A percentile compares a stretch with the other conserved stretches of the same genome.
These are phyloP conservation scores for Globisporangium takayamanum DNA, from an alignment of 352 stramenopile species.

Conservation along the genomic window DNA sequence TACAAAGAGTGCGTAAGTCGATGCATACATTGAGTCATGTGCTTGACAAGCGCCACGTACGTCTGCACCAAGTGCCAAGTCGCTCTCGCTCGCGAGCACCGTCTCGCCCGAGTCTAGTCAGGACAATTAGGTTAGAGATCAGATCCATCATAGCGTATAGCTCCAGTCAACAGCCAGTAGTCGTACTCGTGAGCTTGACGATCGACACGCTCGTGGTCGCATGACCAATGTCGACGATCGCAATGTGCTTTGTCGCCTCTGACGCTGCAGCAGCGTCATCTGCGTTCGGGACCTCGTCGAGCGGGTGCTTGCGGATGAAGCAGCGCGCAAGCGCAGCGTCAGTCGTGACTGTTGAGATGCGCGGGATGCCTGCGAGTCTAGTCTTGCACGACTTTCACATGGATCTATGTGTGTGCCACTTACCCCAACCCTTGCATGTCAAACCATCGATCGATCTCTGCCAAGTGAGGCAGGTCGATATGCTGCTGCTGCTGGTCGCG, in stretches of 20 bases:
- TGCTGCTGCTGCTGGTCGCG: no score
- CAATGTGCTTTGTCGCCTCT: constrained; percentile 45
- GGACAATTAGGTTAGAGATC: neutral
- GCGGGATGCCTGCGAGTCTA: constrained; percentile 61
- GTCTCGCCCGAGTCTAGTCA: constrained; percentile 36
- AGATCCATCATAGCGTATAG: neutral
- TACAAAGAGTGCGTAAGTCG: neutral
- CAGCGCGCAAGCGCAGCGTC: constrained; percentile 49
- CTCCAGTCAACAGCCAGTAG: neutral
- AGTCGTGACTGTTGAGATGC: constrained; percentile 39
- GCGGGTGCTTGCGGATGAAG: constrained; percentile 80
- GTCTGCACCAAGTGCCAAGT: constrained; percentile 56
- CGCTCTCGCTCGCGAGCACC: constrained; percentile 44
- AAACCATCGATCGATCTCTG: no score
- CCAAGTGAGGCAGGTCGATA: no score
- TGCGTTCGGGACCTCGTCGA: constrained; percentile 25
- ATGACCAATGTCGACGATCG: constrained; percentile 87
- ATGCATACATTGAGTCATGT: neutral
- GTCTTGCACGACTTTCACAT: no score
- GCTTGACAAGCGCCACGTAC: constrained; percentile 9
- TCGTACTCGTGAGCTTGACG: constrained; percentile 54
- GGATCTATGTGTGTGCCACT: no score
- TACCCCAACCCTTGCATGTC: no score
- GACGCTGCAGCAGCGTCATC: constrained; percentile 11
- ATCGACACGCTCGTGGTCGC: constrained; percentile 66